Base-by-base conservation (phyloP, 2,329 filamentous ascomycete genomes). In the Arthrobotrys entomopaga region DNA sequence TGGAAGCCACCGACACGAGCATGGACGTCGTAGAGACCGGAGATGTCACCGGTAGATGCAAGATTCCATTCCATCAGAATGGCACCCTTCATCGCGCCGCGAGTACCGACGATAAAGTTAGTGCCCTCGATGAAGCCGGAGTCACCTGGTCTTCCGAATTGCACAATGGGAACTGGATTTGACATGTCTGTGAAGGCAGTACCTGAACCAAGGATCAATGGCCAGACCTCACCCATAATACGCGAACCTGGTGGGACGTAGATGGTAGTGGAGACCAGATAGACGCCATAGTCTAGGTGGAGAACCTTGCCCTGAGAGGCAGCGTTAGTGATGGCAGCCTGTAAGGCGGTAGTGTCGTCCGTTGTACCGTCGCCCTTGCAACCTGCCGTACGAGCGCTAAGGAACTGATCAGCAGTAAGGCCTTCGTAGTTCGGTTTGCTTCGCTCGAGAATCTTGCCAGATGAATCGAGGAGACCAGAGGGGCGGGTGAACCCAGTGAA, bases 401-500 rank as follows among this genome's bases (percentile, higher is more conserved):
- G 66, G 50, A 78, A 59, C 24, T 86, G 86, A 72, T 84, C 86
- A 11, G 85, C 86, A 1, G 88, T 82, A 2, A 91, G 83, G 43
- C 83, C 83, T 80, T 90, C 87, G 80, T 98, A 98, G 81, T 97
- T 91, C 11, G 95, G 95, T 86, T 94, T 96, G 81, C 88, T 90
- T 77, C 91, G 90, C 76, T 92, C 90, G 80, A 93, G 92, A 78
- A 97, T 84, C 46, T 87, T 89, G 77, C 91, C 91, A 38, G 85
- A 79, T 40, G 82, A 81, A 76, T 87, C 84, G 50, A 74, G 64
- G 34, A 74, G 70, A n/a, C 58, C 53, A 24, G 49, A 43, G 2
- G 70, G 70, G 15, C 67, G 67, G 26, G 53, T 5, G 26, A 65
- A 65, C 13, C 24, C 59, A 15, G 56, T 34, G 52, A 63, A 57